Evolutionary conservation across 2,329 filamentous ascomycete genomes (phyloP), one percentile per base, ranked within the genome.

Genomic region (Xylariaceae sp.): DNA sequence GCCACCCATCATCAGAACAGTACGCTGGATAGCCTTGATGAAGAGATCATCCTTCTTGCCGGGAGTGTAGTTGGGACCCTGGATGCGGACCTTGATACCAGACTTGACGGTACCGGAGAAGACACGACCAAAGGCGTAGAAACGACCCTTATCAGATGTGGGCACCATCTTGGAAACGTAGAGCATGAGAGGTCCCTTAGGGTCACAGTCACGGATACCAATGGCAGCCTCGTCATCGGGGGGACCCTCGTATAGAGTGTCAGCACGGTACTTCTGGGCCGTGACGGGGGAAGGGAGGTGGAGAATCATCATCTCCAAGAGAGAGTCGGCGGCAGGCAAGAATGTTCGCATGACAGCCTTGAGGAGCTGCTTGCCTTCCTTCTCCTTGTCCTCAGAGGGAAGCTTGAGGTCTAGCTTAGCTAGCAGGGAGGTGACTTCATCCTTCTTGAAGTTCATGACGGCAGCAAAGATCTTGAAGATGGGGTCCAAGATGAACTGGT

Each of bases 131-230:
- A 99, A 99, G 76, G 94, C 94, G 81, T 96, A 99, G 90, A 99
- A 99, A 80, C 94, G 92, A 78, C 94, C 94, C 88, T 96, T 97
- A 74, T 99, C 94, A 70, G 91, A 95, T 68, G 94, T 99, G 71
- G 94, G 94, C 72, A 99, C 94, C 94, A 99, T 99, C 90, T 99
- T 99, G 77, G 94, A 99, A 76, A 99, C 92, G 88, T 99, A 99
- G 67, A 97, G 84, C 94, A 99, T 99, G 78, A 99, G 94, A 70
- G 92, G 89, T 75, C 84, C 94, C 83, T 96, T 95, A 77, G 92
- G 83, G 76, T 99, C 90, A 76, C 94, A 97, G 84, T 97, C 91
- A 70, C 92, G 92, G 84, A 99, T 96, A 84, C 86, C 91, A 74
- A 96, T 88, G 80, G 88, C 92, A 68, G 86, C 86, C 76, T 90